A percentile compares a stretch with the other conserved stretches of the same genome.
Conservation (phyloP, 768 basidiomycete genomes). For the Suillus luteus region DNA sequence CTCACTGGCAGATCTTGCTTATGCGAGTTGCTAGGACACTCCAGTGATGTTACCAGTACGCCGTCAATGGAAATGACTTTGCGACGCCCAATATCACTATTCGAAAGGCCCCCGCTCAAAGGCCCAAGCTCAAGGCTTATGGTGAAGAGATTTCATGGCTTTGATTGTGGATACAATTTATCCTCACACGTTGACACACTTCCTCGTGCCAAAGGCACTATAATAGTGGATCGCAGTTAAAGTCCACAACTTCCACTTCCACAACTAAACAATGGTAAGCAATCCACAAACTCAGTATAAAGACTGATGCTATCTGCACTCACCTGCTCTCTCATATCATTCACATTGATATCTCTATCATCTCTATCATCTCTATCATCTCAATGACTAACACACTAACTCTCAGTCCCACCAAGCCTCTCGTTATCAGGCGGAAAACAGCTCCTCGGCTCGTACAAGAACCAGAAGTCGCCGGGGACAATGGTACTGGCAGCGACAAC, state of each 20-base stretch:
- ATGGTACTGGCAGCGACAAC: slow-evolving; percentile 28
- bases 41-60: background rate
- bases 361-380: too few relatives aligned
- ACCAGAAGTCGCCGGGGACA: slow-evolving; percentile 14
- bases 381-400: background rate
- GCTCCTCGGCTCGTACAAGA: background rate
- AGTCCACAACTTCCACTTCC: background rate
- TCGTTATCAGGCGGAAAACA: background rate
- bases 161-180: background rate
- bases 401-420: background rate
- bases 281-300: background rate
- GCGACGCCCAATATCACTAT: background rate
- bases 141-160: background rate
- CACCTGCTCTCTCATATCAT: too few relatives aligned
- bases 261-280: background rate
- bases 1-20: background rate
- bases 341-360: too few relatives aligned
- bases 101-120: background rate
- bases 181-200: background rate
- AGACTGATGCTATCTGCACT: background rate
- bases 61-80: background rate
- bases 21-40: background rate
- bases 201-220: background rate
- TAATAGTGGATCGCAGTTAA: background rate
- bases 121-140: background rate